Conservation (phyloP, 2,329 filamentous ascomycete genomes). For the Neodidymelliopsis sp. region DNA sequence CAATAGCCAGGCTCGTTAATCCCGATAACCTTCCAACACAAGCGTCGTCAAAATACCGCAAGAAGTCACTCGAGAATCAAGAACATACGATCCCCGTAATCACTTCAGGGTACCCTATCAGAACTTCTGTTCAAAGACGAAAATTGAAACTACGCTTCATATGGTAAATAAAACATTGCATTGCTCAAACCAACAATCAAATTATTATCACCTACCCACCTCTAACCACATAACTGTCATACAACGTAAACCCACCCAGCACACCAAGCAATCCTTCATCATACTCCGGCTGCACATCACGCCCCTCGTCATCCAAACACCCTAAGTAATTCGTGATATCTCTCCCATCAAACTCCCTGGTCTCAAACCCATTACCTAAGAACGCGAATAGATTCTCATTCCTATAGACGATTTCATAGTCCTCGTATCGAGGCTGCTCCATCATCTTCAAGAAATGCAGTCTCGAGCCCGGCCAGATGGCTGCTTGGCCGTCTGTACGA, state of each 20-base stretch:
- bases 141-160: no score
- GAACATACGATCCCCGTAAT: no score
- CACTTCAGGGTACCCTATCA: no score
- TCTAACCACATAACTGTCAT: constrained; percentile 37
- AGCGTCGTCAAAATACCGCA: no score
- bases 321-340: constrained; percentile 58
- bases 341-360: constrained; percentile 56
- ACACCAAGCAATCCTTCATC: constrained; percentile 49
- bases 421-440: constrained; percentile 30
- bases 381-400: constrained; percentile 32
- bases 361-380: constrained; percentile 49
- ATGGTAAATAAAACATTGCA: no score
- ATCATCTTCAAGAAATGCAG: constrained; percentile 36
- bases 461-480: constrained; percentile 32
- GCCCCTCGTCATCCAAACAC: constrained; percentile 45
- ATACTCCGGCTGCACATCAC: constrained; percentile 52
- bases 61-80: no score
- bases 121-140: no score
- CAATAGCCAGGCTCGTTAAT: no score
- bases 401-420: constrained; percentile 32
- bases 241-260: constrained; percentile 45
- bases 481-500: constrained; percentile 29
- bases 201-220: constrained; percentile 15
- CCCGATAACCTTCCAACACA: no score
- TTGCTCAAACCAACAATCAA: no score